Evolutionary conservation across 805 yeast species (phyloP).

Genomic region (Scheffersomyces amazonensis): DNA sequence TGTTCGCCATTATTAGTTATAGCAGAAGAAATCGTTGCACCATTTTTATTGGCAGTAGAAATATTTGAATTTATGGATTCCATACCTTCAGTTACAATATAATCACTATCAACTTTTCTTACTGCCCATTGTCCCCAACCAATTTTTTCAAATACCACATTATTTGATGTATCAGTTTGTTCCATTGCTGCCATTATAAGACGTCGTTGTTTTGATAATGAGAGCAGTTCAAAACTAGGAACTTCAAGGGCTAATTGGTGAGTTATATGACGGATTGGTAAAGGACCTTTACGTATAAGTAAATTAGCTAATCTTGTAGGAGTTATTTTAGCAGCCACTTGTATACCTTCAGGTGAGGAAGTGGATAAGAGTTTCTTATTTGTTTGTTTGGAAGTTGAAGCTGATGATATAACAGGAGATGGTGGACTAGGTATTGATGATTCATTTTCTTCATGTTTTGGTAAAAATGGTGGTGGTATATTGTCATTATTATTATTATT

Average conservation of each 20-base stretch:
- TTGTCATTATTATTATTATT: not conserved
- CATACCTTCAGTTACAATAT: slow-evolving; percentile 46
- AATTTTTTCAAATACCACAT: slow-evolving; percentile 80
- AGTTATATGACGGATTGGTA: slow-evolving; percentile 88
- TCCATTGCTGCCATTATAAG: slow-evolving; percentile 88
- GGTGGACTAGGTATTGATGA: too few species aligned
- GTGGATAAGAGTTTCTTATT: slow-evolving; percentile 50
- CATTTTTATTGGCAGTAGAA: not conserved
- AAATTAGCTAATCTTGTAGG: slow-evolving; percentile 72
- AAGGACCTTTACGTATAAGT: slow-evolving; percentile 72
- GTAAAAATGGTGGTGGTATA: too few species aligned
- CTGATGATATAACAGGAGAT: too few species aligned
- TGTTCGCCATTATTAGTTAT: not conserved
- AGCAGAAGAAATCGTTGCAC: not conserved
- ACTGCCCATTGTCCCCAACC: slow-evolving; percentile 99
- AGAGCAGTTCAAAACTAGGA: slow-evolving; percentile 73
- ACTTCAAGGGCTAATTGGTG: slow-evolving; percentile 72
- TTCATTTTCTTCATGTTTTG: too few species aligned
- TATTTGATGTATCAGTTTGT: slow-evolving; percentile 56
- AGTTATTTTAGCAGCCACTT: slow-evolving; percentile 83
- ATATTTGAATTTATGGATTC: slow-evolving; percentile 9
- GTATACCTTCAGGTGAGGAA: slow-evolving; percentile 82
- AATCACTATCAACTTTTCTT: slow-evolving; percentile 46
- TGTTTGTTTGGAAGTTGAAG: not conserved
- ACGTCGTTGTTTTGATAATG: slow-evolving; percentile 85